These are phyloP conservation scores for Pseudogymnoascus sp. DNA, from an alignment of 2,329 filamentous ascomycete species.

Conservation along the genomic window DNA sequence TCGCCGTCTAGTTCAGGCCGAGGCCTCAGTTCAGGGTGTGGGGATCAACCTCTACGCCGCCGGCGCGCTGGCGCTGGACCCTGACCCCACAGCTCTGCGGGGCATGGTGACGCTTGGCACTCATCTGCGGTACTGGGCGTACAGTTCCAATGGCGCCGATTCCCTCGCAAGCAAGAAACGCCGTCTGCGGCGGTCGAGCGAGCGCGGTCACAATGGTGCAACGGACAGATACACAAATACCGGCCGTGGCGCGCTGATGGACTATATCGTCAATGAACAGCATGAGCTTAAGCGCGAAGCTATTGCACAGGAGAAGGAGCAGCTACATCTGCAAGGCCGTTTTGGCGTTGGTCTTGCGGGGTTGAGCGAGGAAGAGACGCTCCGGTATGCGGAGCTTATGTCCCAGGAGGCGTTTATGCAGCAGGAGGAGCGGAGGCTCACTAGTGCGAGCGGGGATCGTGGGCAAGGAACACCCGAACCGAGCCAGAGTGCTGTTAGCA, in stretches of 20 bases:
- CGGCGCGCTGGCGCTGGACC: conserved; percentile 76
- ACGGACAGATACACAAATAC: conserved; percentile 50
- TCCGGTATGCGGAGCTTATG: conserved; percentile 57
- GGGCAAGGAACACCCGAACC: conserved; percentile 25
- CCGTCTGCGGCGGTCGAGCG: conserved; percentile 55
- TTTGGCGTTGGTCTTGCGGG: conserved; percentile 75
- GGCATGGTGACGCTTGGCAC: conserved; percentile 83
- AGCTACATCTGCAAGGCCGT: conserved; percentile 61
- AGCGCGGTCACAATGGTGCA: conserved; percentile 51
- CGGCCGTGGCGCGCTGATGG: conserved; percentile 61
- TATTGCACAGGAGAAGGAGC: conserved; percentile 56
- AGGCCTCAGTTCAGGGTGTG: conserved; percentile 57
- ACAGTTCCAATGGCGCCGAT: conserved; percentile 69
- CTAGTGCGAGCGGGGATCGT: conserved; percentile 42
- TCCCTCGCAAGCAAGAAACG: conserved; percentile 71
- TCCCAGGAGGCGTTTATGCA: conserved; percentile 50
- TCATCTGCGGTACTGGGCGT: conserved; percentile 86
- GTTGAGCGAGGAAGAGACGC: conserved; percentile 56
- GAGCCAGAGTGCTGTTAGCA: conserved; percentile 29
- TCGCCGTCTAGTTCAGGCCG: conserved; percentile 60
- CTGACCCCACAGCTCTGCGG: conserved; percentile 75
- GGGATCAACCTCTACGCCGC: conserved; percentile 73
- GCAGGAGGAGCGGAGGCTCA: conserved; percentile 49
- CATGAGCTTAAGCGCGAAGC: conserved; percentile 70
- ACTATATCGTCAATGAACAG: conserved; percentile 81